Evolutionary conservation across 2,329 filamentous ascomycete species (phyloP).

Genomic region (Hymenoscyphus albidus): DNA sequence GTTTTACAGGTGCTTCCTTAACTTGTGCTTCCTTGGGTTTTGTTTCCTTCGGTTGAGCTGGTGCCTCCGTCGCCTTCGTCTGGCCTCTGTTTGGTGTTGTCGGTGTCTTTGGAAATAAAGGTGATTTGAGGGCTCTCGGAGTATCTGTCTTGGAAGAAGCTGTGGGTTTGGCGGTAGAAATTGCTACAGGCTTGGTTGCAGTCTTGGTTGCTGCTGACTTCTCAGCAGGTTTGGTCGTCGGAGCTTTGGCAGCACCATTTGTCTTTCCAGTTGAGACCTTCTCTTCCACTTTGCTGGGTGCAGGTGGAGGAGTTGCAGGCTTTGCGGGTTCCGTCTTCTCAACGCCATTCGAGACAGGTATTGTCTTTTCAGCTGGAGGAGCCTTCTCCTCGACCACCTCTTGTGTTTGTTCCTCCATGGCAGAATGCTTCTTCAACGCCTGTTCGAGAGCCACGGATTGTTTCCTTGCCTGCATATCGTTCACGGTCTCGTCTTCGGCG

Average conservation of each 20-base stretch:
- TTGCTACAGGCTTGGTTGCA: constrained; percentile 24
- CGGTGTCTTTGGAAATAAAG: constrained; percentile 38
- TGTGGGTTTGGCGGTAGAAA: constrained; percentile 26
- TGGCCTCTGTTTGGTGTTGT: constrained; percentile 32
- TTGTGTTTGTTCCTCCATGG: constrained; percentile 30
- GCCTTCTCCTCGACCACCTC: constrained; percentile 30
- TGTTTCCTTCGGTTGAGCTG: constrained; percentile 16
- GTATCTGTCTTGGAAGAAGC: constrained; percentile 29
- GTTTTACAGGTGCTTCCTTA: constrained; percentile 15
- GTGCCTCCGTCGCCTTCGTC: neutral
- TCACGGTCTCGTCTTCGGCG: constrained; percentile 28
- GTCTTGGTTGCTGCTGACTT: constrained; percentile 18
- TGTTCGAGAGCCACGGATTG: constrained; percentile 27
- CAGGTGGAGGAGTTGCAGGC: neutral
- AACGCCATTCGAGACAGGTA: constrained; percentile 15
- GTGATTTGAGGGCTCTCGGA: constrained; percentile 30
- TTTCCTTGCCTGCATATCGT: constrained; percentile 26
- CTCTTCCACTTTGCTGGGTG: constrained; percentile 8
- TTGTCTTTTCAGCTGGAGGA: constrained; percentile 19
- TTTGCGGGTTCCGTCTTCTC: constrained; percentile 21
- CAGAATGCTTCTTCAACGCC: constrained; percentile 25
- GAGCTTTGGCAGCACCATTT: constrained; percentile 16
- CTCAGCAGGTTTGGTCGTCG: constrained; percentile 12
- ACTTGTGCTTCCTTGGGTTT: constrained; percentile 13
- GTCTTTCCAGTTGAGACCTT: constrained; percentile 10